A percentile compares a stretch with the other conserved stretches of the same genome.
Conservation (phyloP, 257 asterid species). For the Thymus mandschuricus region DNA sequence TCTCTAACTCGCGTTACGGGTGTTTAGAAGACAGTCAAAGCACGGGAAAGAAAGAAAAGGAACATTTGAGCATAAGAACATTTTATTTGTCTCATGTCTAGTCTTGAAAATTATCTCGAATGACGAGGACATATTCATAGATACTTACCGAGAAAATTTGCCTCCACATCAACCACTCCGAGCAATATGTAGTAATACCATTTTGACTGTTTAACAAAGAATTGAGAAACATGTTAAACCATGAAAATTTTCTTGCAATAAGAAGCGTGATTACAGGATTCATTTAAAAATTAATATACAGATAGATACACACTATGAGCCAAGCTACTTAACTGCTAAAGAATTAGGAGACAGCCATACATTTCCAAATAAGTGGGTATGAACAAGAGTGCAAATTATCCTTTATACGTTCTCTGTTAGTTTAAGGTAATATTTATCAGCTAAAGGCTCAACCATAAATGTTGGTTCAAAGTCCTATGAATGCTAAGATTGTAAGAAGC, state of each 20-base stretch:
- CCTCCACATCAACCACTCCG: conserved; percentile 91
- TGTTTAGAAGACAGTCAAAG: conserved; percentile 8
- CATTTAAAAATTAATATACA: conserved; percentile 6
- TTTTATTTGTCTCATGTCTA: not conserved
- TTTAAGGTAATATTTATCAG: not conserved
- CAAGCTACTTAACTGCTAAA: not conserved
- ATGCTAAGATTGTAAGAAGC: not conserved
- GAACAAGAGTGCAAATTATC: not conserved
- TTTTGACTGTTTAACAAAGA: conserved; percentile 62
- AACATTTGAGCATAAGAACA: not conserved
- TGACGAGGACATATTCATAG: conserved; percentile 7
- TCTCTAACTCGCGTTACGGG: not conserved
- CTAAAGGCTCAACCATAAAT: not conserved
- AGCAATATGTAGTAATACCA: conserved; percentile 89
- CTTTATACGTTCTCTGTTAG: not conserved
- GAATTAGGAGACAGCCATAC: not conserved
- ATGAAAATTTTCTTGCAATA: conserved; percentile 8
- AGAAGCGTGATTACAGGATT: not conserved
- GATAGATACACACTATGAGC: not conserved
- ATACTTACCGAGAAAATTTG: conserved; percentile 82
- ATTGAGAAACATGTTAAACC: conserved; percentile 14
- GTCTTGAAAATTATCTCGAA: not conserved
- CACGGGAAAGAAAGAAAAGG: not conserved
- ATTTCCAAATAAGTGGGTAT: not conserved
- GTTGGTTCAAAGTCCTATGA: not conserved